These are phyloP conservation scores for Persicaria tinctoria DNA, from an alignment of 148 eudicot genomes.

Conservation along the genomic window DNA sequence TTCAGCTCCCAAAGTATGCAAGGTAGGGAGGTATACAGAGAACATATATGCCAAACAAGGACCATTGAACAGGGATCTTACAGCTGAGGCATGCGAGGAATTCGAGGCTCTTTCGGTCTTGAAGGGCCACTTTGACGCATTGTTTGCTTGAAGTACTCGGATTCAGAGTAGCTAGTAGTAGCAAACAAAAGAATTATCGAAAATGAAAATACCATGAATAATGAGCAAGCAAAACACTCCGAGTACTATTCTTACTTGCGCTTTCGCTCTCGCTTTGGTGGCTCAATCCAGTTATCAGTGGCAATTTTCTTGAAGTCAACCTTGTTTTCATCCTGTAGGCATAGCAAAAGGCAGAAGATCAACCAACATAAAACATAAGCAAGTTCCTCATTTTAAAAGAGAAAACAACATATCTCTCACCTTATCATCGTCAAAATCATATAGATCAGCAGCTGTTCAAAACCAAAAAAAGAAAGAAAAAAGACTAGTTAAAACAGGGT, in stretches of 20 bases:
- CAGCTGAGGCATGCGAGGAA: conserved; percentile 99
- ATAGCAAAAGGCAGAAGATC: conserved; percentile 11
- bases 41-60: background rate
- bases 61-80: conserved; percentile 25
- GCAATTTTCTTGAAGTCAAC: conserved; percentile 86
- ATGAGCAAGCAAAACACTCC: background rate
- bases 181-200: conserved; percentile 13
- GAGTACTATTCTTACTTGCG: conserved; percentile 59
- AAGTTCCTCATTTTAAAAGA: background rate
- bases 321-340: conserved; percentile 69
- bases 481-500: background rate
- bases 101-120: conserved; percentile 86
- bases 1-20: background rate
- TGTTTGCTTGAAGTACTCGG: conserved; percentile 97
- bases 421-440: conserved; percentile 93
- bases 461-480: conserved; percentile 7
- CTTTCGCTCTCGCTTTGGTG: conserved; percentile 90
- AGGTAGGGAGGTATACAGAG: background rate
- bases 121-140: conserved; percentile 98
- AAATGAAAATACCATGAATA: background rate
- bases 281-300: conserved; percentile 91
- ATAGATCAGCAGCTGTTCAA: conserved; percentile 81
- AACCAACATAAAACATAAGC: background rate
- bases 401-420: conserved; percentile 21
- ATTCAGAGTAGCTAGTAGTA: conserved; percentile 73